phyloP scores from a whole-genome alignment of 2,329 filamentous ascomycete species.

The Fusarium goolgardi region DNA sequence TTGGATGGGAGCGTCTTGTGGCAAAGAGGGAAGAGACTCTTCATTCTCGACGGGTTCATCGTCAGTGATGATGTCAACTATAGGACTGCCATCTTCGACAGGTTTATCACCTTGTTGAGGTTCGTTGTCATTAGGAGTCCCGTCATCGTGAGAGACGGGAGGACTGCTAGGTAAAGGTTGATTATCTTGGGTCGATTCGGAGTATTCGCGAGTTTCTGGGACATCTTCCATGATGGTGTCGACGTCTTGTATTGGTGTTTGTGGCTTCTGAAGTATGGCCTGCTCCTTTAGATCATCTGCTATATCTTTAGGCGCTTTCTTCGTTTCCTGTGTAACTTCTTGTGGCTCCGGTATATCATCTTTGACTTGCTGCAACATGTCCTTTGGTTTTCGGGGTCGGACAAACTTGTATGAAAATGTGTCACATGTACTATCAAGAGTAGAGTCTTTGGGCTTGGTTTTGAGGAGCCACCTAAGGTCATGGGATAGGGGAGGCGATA shows the following conservation, averaged over 20 bases:
- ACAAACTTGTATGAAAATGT: background rate
- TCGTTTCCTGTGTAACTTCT: background rate
- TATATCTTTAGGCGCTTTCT: background rate
- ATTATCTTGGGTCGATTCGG: background rate
- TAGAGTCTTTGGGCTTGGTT: constrained; percentile 13
- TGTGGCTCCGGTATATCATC: background rate
- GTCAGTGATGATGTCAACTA: background rate
- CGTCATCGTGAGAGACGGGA: background rate
- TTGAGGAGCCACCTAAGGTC: constrained; percentile 38
- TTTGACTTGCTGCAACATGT: background rate
- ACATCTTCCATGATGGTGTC: background rate
- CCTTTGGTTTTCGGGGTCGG: constrained; percentile 2
- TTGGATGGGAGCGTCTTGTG: background rate
- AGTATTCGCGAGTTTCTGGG: background rate
- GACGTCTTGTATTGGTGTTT: background rate
- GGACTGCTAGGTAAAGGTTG: background rate
- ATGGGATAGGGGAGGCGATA: background rate
- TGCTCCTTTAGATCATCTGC: background rate
- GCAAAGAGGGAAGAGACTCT: background rate
- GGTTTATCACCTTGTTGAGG: background rate
- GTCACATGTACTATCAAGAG: background rate
- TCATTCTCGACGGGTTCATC: background rate
- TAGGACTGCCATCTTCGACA: background rate
- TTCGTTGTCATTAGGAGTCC: background rate
- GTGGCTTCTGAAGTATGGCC: background rate